Base-by-base conservation (phyloP, 352 stramenopile species). In the Globisporangium nunn region DNA sequence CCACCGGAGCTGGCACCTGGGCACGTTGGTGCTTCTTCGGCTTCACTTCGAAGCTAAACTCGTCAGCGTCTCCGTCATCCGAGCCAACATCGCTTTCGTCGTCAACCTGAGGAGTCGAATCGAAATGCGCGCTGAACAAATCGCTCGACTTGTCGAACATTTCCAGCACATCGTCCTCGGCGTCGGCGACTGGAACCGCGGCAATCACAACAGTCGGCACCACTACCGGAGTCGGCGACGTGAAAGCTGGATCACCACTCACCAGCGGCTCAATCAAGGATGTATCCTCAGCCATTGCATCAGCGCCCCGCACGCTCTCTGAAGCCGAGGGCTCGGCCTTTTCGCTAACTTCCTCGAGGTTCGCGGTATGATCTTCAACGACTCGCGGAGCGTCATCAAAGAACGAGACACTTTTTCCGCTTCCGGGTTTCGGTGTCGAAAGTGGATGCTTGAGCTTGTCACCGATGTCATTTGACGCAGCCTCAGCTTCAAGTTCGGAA, bases 21-120 rank as follows among this genome's bases (percentile, higher is more conserved):
- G 17, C 31, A 43, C 10, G 14, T 15, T 37, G 23, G 23, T 23
- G 49, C 58, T 60, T 67, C 60, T 59, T 71, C 67, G 62, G 35
- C 35, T 79, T 70, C 56, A 85, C 62, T 43, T 89, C 79, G 56
- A 89, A 89, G 35, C 64, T 86, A 52, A 87, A 66, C 33, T 45
- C n/a, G n/a, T 68, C 65, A 7, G 59, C 52, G 17, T 63, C 59
- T 8, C 64, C 57, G 6, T 63, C 41, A 18, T 50, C 60, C 7
- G 35, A 61, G 6, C n/a, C 63, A 1, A 50, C 56, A 29, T 35
- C 51, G 15, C 40, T 54, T 3, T 66, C 60, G 14, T 57, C 39
- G 10, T 55, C 58, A 17, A 56, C 39, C 17, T 48, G 7, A 31
- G 35, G 29, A 23, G 49, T 30, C n/a, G 43, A 62, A 8, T 30